Conservation (phyloP, 2,329 filamentous ascomycete genomes). For the Claviceps sp. region DNA sequence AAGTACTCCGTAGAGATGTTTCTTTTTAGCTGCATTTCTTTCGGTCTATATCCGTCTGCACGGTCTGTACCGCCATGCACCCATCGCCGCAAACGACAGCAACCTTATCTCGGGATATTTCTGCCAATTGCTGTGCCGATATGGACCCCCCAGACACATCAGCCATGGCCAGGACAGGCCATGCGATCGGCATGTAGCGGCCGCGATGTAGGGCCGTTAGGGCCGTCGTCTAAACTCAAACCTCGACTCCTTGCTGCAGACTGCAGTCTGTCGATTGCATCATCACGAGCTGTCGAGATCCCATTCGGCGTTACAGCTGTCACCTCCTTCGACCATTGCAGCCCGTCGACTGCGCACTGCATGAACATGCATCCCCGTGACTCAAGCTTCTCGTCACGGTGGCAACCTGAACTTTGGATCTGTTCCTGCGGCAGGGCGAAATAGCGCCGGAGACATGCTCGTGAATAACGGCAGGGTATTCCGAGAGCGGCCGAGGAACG, state of each 20-base stretch:
- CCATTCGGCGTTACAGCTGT: neutral
- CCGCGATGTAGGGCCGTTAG: neutral
- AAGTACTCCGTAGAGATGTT: no score
- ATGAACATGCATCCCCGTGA: neutral
- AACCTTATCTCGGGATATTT: conserved; percentile 2
- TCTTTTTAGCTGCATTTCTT: no score
- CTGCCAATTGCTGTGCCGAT: neutral
- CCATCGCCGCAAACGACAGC: neutral
- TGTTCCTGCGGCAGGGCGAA: neutral
- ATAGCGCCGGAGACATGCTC: neutral
- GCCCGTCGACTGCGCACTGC: neutral
- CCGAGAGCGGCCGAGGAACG: neutral
- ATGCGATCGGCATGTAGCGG: neutral
- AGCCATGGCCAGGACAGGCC: neutral
- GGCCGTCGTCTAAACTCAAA: neutral
- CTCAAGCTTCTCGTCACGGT: neutral
- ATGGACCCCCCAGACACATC: neutral
- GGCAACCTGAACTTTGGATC: neutral
- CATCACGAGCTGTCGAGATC: neutral
- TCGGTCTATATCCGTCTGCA: no score
- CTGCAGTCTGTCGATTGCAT: neutral
- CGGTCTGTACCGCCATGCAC: no score
- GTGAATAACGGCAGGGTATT: neutral
- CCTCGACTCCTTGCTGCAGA: neutral
- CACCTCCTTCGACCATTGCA: neutral